These are phyloP conservation scores for Plasmodium inui DNA, from an alignment of 169 alveolate genomes.

Conservation along the genomic window DNA sequence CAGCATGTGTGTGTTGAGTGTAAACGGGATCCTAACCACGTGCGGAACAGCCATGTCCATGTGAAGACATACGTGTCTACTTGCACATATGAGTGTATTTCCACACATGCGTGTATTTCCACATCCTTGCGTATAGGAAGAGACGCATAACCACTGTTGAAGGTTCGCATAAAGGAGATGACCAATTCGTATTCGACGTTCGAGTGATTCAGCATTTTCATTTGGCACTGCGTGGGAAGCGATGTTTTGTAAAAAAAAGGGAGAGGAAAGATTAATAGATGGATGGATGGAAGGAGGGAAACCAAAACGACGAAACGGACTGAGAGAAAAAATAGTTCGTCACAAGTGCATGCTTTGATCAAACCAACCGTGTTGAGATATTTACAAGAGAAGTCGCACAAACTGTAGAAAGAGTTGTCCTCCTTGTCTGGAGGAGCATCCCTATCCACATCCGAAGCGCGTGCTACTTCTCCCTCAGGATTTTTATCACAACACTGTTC, in stretches of 20 bases:
- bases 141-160: conserved; percentile 27
- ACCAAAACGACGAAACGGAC: background rate
- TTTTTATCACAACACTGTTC: background rate
- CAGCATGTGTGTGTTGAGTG: background rate
- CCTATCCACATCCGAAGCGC: background rate
- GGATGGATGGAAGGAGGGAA: background rate
- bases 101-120: background rate
- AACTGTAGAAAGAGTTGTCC: conserved; percentile 9
- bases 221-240: conserved; percentile 24
- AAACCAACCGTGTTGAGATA: conserved; percentile 43
- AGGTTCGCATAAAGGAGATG: conserved; percentile 47
- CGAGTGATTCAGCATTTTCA: conserved; percentile 16
- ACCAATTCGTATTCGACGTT: conserved; percentile 52
- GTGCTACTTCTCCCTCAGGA: background rate
- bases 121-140: background rate
- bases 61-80: background rate
- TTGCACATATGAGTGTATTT: background rate
- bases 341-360: background rate
- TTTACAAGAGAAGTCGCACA: conserved; percentile 28
- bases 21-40: background rate
- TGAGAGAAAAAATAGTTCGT: background rate
- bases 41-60: background rate
- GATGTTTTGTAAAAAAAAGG: background rate
- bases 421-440: conserved; percentile 6
- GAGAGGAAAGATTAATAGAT: background rate